Evolutionary conservation across 805 yeast species (phyloP).

Genomic region (Yarrowia sp.): DNA sequence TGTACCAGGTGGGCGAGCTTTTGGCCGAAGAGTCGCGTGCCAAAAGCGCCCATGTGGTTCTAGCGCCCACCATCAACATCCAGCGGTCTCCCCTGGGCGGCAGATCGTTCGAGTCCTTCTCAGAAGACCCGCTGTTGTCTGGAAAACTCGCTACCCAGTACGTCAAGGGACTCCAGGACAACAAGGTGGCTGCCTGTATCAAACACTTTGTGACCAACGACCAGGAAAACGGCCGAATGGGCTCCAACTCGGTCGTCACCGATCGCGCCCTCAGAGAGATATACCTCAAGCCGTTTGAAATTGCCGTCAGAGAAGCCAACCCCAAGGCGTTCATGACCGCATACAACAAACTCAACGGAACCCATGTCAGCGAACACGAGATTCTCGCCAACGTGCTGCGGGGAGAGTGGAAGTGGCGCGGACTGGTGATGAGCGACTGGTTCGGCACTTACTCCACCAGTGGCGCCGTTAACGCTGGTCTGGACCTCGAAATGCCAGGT

Average conservation of each 20-base stretch:
- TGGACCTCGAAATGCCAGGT: conserved; percentile 75
- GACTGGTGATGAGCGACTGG: conserved; percentile 24
- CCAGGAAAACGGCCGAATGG: conserved; percentile 61
- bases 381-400: conserved; percentile 46
- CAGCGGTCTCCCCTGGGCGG: conserved; percentile 67
- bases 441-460: conserved; percentile 49
- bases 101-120: conserved; percentile 66
- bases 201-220: conserved; percentile 72
- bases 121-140: conserved; percentile 64
- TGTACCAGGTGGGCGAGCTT: conserved; percentile 43
- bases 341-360: conserved; percentile 69
- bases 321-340: conserved; percentile 68
- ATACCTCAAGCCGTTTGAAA: conserved; percentile 67
- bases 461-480: conserved; percentile 60
- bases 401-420: conserved; percentile 24
- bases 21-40: conserved; percentile 63
- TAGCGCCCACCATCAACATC: conserved; percentile 62
- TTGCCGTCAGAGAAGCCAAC: conserved; percentile 60
- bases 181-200: conserved; percentile 61
- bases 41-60: conserved; percentile 60
- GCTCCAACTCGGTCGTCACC: conserved; percentile 58
- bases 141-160: conserved; percentile 58
- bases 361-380: conserved; percentile 59
- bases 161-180: conserved; percentile 62
- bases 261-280: conserved; percentile 71